Percentiles rank a stretch among this genome's conserved stretches.
phyloP scores from a whole-genome alignment of 768 basidiomycete species.

The Russula dissimulans region DNA sequence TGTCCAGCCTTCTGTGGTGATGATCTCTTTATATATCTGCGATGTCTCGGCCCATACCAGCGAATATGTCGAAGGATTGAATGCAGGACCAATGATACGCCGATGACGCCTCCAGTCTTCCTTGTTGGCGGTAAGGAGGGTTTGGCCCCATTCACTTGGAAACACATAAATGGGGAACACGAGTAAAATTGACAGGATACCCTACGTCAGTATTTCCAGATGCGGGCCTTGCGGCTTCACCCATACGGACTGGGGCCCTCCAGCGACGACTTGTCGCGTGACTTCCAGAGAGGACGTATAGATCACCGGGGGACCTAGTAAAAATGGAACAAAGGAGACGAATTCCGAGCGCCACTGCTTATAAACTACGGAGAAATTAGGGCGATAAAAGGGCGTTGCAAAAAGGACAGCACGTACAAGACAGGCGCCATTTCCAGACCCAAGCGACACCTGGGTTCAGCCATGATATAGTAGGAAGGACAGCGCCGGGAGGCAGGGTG shows the following conservation, averaged over 20 bases:
- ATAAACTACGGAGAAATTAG: background rate
- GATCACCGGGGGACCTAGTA: background rate
- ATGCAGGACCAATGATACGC: constrained; percentile 22
- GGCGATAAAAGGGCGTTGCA: background rate
- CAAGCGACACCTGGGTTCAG: background rate
- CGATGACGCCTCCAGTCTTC: constrained; percentile 20
- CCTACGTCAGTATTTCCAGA: background rate
- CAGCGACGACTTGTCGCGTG: background rate
- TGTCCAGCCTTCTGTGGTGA: constrained; percentile 15
- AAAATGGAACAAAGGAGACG: background rate
- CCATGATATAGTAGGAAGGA: background rate
- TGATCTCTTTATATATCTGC: constrained; percentile 18
- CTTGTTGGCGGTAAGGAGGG: constrained; percentile 13
- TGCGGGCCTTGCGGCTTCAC: constrained; percentile 18
- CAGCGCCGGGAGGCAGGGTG: background rate
- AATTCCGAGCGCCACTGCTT: background rate
- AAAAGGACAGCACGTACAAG: background rate
- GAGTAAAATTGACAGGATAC: background rate
- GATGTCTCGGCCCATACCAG: constrained; percentile 21
- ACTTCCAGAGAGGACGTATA: background rate
- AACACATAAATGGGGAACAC: background rate
- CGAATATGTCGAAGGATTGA: constrained; percentile 20
- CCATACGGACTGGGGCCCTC: constrained; percentile 6
- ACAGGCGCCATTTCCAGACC: background rate
- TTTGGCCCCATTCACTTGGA: constrained; percentile 16